phyloP scores from a whole-genome alignment of 306 rosid genomes.

The Cucumis hystrix region DNA sequence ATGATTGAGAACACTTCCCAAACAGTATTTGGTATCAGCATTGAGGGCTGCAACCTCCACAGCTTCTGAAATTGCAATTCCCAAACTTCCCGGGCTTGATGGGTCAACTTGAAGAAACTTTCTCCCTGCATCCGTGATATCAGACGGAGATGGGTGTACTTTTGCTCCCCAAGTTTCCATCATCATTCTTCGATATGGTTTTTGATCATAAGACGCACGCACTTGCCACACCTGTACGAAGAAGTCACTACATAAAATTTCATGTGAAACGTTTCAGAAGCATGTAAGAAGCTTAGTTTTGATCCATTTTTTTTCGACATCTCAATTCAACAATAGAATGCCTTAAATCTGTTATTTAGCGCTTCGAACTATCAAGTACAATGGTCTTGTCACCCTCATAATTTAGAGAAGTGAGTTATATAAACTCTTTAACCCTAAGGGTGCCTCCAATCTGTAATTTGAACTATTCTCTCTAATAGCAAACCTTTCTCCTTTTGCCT shows the following conservation, averaged over 20 bases:
- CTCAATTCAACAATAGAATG: neutral
- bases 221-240: slow-evolving; percentile 86
- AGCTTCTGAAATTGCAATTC: slow-evolving; percentile 95
- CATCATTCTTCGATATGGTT: slow-evolving; percentile 82
- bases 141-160: slow-evolving; percentile 90
- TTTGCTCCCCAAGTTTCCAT: slow-evolving; percentile 99
- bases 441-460: too few relatives aligned
- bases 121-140: slow-evolving; percentile 51
- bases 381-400: too few relatives aligned
- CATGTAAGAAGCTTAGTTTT: neutral
- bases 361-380: too few relatives aligned
- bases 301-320: neutral
- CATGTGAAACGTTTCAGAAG: neutral
- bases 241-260: neutral
- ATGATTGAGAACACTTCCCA: slow-evolving; percentile 92
- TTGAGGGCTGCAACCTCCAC: slow-evolving; percentile 72
- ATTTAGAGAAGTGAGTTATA: too few relatives aligned
- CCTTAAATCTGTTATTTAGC: too few relatives aligned
- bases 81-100: slow-evolving; percentile 82
- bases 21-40: slow-evolving; percentile 63
- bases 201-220: slow-evolving; percentile 75
- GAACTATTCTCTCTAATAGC: too few relatives aligned
- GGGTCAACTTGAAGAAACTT: slow-evolving; percentile 55
- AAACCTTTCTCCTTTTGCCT: too few relatives aligned
- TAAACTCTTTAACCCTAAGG: too few relatives aligned